These are phyloP conservation scores for Margaritispora aquatica DNA, from an alignment of 495 filamentous ascomycete species.

Conservation along the genomic window DNA sequence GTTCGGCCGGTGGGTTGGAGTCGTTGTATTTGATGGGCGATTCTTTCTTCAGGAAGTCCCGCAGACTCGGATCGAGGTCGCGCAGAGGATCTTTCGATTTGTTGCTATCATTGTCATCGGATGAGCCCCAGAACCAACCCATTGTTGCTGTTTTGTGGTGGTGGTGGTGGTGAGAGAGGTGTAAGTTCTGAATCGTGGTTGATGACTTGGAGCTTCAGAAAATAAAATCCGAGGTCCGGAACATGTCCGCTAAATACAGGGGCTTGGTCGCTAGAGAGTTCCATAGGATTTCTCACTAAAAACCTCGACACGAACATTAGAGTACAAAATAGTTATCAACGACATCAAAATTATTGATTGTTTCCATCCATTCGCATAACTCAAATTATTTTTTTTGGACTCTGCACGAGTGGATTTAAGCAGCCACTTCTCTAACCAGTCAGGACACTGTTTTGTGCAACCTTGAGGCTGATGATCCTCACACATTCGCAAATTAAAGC, in stretches of 20 bases:
- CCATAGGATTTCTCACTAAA: too few relatives aligned
- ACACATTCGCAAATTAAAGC: too few relatives aligned
- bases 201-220: background rate
- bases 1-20: conserved; percentile 12
- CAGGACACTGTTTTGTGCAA: too few relatives aligned
- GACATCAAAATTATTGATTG: too few relatives aligned
- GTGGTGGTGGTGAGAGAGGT: background rate
- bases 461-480: too few relatives aligned
- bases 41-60: conserved; percentile 79
- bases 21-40: conserved; percentile 63
- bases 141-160: conserved; percentile 15
- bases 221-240: background rate
- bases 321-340: too few relatives aligned
- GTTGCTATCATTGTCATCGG: conserved; percentile 10
- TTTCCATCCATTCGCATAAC: too few relatives aligned
- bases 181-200: background rate
- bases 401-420: too few relatives aligned
- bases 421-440: too few relatives aligned
- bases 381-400: too few relatives aligned
- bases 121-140: conserved; percentile 25
- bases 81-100: conserved; percentile 57
- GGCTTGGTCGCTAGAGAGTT: background rate
- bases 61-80: conserved; percentile 77
- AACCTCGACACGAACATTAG: too few relatives aligned
- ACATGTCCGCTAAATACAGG: background rate